Percentiles rank a stretch among this genome's conserved stretches.
Evolutionary conservation across 164 flowering plant species (phyloP).

Genomic region (Umbilicus rupestris): DNA sequence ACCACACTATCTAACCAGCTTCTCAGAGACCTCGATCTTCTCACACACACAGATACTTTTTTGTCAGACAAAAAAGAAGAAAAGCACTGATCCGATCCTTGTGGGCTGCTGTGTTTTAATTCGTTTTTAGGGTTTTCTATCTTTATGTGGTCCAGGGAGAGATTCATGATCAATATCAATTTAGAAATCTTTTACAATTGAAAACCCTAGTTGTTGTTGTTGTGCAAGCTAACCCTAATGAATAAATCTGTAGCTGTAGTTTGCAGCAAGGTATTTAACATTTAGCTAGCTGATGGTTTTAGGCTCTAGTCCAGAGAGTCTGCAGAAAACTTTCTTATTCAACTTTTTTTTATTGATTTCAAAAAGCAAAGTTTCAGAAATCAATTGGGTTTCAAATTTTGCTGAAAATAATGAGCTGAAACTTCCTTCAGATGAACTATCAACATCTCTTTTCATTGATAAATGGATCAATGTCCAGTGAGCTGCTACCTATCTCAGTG

Average conservation of each 20-base stretch:
- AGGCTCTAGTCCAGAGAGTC: neutral
- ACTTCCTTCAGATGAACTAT: neutral
- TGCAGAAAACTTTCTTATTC: neutral
- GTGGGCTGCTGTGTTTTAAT: neutral
- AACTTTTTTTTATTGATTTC: neutral
- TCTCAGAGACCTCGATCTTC: slow-evolving; percentile 6
- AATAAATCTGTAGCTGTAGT: neutral
- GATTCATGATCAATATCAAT: neutral
- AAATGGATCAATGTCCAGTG: neutral
- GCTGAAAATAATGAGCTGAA: neutral
- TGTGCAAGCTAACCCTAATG: neutral
- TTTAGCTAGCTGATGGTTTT: slow-evolving; percentile 1
- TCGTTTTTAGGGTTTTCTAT: neutral
- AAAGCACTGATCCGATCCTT: neutral
- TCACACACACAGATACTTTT: neutral
- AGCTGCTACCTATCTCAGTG: neutral
- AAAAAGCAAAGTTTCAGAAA: too few relatives aligned
- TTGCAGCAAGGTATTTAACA: neutral
- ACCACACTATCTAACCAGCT: slow-evolving; percentile 1
- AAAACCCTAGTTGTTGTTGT: neutral
- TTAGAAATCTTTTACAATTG: neutral
- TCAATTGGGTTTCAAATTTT: neutral
- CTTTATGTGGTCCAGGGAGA: neutral
- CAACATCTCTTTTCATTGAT: slow-evolving; percentile 4
- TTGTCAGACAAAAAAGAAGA: neutral